A percentile compares a stretch with the other conserved stretches of the same genome.
Evolutionary conservation across 495 filamentous ascomycete genomes (phyloP).

Genomic region (Jackrogersella multiformis): DNA sequence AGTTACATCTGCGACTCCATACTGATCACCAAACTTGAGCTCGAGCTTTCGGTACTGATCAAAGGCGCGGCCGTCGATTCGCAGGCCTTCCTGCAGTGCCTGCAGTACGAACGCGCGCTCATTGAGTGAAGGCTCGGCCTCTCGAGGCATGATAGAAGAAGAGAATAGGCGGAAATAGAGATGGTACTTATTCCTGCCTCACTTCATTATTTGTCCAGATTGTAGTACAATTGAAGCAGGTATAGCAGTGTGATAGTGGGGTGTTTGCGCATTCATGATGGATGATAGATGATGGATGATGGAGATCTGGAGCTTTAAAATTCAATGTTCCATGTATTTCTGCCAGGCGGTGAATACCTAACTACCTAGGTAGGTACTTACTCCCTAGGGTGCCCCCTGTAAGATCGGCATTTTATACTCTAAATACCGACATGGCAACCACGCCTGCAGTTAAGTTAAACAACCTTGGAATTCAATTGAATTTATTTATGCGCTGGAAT

Average conservation of each 20-base stretch:
- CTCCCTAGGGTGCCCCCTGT: no score
- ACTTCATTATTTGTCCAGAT: constrained; percentile 28
- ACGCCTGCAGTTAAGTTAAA: not conserved
- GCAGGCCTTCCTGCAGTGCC: constrained; percentile 76
- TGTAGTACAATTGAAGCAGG: constrained; percentile 3
- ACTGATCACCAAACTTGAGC: constrained; percentile 86
- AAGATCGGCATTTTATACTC: constrained; percentile 28
- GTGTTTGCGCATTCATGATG: constrained; percentile 21
- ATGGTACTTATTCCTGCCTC: constrained; percentile 20
- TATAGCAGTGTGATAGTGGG: constrained; percentile 37
- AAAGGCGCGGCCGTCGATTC: constrained; percentile 82
- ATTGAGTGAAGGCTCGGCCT: constrained; percentile 81
- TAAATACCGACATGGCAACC: constrained; percentile 23
- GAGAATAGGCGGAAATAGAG: constrained; percentile 17
- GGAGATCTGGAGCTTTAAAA: constrained; percentile 22
- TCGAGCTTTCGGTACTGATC: constrained; percentile 81
- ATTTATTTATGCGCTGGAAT: constrained; percentile 5
- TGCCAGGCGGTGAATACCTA: constrained; percentile 47
- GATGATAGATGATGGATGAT: no score
- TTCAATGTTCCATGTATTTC: constrained; percentile 37
- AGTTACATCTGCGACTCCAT: constrained; percentile 88
- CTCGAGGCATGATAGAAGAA: constrained; percentile 77
- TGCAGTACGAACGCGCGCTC: constrained; percentile 80
- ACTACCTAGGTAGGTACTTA: no score
- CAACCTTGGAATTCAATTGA: no score